A percentile compares a stretch with the other conserved stretches of the same genome.
phyloP scores from a whole-genome alignment of 108 stramenopile genomes.

The Skeletonema grethae region DNA sequence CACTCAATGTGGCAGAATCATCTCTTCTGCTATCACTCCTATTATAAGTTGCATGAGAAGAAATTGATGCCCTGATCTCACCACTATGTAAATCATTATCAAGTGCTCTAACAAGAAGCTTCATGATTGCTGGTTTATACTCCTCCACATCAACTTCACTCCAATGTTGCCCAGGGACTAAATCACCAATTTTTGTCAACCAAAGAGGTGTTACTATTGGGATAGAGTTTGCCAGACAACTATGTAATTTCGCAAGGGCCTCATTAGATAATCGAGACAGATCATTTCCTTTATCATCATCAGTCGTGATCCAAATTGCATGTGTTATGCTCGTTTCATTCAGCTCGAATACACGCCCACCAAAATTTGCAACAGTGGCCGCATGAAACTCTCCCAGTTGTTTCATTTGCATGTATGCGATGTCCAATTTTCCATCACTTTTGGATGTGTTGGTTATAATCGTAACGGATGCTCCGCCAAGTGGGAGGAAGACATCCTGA shows the following conservation, averaged over 20 bases:
- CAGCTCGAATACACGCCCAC: constrained; percentile 20
- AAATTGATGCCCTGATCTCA: background rate
- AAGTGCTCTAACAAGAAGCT: background rate
- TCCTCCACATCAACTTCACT: constrained; percentile 42
- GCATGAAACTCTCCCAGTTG: constrained; percentile 26
- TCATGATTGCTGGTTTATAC: constrained; percentile 26
- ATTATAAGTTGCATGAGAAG: background rate
- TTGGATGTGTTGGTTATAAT: constrained; percentile 21
- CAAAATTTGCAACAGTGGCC: constrained; percentile 19
- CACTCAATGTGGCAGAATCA: constrained; percentile 28
- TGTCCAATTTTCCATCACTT: constrained; percentile 4
- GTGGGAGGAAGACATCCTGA: constrained; percentile 14
- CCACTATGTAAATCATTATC: background rate
- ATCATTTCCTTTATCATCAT: constrained; percentile 3
- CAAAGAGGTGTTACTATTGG: constrained; percentile 31
- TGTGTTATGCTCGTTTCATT: constrained; percentile 18
- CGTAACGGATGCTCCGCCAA: constrained; percentile 24
- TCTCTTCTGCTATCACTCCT: constrained; percentile 24
- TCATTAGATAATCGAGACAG: constrained; percentile 21
- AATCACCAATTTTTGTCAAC: constrained; percentile 22
- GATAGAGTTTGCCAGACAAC: constrained; percentile 25
- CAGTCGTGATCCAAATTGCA: constrained; percentile 33
- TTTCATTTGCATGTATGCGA: constrained; percentile 9
- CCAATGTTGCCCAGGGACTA: constrained; percentile 51
- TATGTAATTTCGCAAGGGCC: constrained; percentile 15